phyloP scores from a whole-genome alignment of 129 eudicot genomes.

The Flaveria robusta region DNA sequence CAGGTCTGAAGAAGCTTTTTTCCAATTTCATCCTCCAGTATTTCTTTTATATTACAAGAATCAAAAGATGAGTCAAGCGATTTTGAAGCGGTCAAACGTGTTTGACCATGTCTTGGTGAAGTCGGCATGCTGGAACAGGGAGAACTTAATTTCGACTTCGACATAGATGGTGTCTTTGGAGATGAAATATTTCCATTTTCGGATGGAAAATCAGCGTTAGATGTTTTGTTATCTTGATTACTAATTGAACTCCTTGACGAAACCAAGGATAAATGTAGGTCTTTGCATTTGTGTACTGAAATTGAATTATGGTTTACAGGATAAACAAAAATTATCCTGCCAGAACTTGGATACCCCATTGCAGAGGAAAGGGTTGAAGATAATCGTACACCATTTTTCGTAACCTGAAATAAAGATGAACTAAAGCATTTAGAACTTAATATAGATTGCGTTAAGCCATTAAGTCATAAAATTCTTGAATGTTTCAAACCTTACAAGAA shows the following conservation, averaged over 20 bases:
- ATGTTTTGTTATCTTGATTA: conserved; percentile 18
- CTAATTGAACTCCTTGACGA: conserved; percentile 39
- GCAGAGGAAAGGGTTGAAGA: conserved; percentile 69
- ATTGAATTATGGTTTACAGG: conserved; percentile 48
- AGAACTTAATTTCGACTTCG: conserved; percentile 52
- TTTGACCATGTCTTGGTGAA: conserved; percentile 43
- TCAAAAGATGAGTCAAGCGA: conserved; percentile 19
- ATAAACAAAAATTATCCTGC: conserved; percentile 66
- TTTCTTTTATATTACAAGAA: conserved; percentile 48
- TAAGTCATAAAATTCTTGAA: neutral
- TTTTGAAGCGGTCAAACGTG: conserved; percentile 24
- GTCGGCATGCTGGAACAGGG: conserved; percentile 45
- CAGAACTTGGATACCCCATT: conserved; percentile 75
- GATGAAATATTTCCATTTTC: conserved; percentile 57
- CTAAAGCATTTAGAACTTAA: neutral
- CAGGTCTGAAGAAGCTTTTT: conserved; percentile 77
- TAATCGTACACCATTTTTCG: conserved; percentile 69
- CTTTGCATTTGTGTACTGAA: conserved; percentile 51
- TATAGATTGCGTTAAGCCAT: neutral
- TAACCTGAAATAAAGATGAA: conserved; percentile 47
- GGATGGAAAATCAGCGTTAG: conserved; percentile 22
- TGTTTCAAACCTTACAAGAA: conserved; percentile 69
- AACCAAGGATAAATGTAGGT: conserved; percentile 55
- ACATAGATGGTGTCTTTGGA: conserved; percentile 64
- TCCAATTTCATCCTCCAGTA: conserved; percentile 54